Evolutionary conservation across 345 rosid genomes (phyloP), one percentile per base, ranked within the genome.

Genomic region (Zanthoxylum bungeanum): DNA sequence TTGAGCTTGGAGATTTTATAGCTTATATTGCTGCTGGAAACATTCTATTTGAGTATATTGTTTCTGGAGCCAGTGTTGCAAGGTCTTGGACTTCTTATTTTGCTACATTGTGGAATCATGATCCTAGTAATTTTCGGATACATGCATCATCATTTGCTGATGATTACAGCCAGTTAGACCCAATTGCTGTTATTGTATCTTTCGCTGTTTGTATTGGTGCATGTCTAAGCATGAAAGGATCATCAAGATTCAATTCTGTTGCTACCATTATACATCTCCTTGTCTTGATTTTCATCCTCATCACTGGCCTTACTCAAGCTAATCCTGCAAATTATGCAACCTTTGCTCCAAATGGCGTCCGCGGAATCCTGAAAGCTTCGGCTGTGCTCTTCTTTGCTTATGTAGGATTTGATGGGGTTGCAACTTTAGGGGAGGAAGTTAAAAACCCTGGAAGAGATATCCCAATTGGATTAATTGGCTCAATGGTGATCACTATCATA

Each of bases 41-140:
- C 80, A 91, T 91, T 73, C 85, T 93, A 5, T 85, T 93, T 9
- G 97, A 93, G 75, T 81, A 92, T 64, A 75, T 87, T 3, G 85
- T 93, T 6, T 82, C 85, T 0, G 92, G 96, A 1, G 96, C 98
- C 40, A 89, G 89, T 7, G 97, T 93, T 42, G 83, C 96, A 4
- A 83, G 96, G 30, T 81, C 97, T 0, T 93, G 93, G 96, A 89
- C 96, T 61, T 89, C 93, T 7, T 91, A 93, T 79, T 88, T 88
- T 19, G 92, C 97, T 39, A 85, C 97, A 7, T 83, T 93, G 73
- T 81, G 84, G 81, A 88, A 91, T 77, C 88, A 73, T 2, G 22
- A 79, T 0, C 89, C 96, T 2, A 60, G 83, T 19, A 79, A 72
- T 65, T 85, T 93, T 52, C 85, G 90, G 5, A 75, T 88, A 76